Evolutionary conservation across 2,329 filamentous ascomycete genomes (phyloP), one percentile per base, ranked within the genome.

Genomic region (Sporothrix dimorphospora): DNA sequence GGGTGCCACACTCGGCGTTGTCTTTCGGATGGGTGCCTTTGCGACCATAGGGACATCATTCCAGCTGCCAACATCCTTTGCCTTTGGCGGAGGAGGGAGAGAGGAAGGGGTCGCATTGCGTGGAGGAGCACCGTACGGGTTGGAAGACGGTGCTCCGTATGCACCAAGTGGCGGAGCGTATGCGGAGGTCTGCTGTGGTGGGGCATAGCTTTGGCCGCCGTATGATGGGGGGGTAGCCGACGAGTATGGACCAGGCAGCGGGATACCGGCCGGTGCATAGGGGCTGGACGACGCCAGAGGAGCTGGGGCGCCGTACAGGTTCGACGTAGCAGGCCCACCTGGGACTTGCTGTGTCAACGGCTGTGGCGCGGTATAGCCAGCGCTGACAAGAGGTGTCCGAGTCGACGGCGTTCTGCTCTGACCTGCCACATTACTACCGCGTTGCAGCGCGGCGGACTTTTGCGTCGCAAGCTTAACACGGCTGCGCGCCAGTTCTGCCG

Each of bases 31-130:
- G 16, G 91, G 86, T 71, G 87, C 84, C 83, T 95, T 93, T 61
- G 89, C 86, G 61, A 98, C 92, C 77, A 97, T 88, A 1, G 96
- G 96, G 69, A 97, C 91, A 81, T 99, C 96, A 77, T 99, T 99
- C 96, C 96, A 99, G 77, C 92, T 92, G 38, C 91, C 89, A 75
- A 91, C 90, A 75, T 92, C 91, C 78, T 90, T 91, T 89, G 72
- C 85, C 78, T 89, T 90, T 11, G 92, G 89, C 21, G 93, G 89
- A 27, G 94, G 90, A 53, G 89, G 85, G 14, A 69, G 45, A 4
- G 88, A 86, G 19, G 92, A 91, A n/a, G 90, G 87, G 47, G 89
- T 90, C 34, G 88, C 86, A 73, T 88, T 89, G 74, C 91, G 89
- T 69, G 84, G 79, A 16, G 80, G 78, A n/a, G 78, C 78, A 57